Evolutionary conservation across 2,329 filamentous ascomycete species (phyloP).

Genomic region (Neofusicoccum parvum): DNA sequence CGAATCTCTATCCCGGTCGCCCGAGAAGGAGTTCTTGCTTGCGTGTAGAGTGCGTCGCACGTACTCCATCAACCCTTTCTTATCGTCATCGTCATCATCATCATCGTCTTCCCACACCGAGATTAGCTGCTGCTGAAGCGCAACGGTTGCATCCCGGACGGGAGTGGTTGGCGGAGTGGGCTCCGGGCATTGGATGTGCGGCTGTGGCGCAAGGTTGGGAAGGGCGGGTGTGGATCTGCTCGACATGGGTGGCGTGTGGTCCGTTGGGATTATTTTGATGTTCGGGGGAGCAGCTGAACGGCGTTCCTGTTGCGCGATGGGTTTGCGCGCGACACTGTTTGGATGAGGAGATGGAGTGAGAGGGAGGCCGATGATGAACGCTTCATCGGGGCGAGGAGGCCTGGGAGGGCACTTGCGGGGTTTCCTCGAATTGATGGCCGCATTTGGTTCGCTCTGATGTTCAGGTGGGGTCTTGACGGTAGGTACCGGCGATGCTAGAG

Average conservation of each 20-base stretch:
- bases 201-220: constrained; percentile 6
- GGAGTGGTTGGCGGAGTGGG: constrained; percentile 7
- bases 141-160: constrained; percentile 5
- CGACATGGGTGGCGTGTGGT: neutral
- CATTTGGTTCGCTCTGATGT: neutral
- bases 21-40: constrained; percentile 14
- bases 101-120: constrained; percentile 18
- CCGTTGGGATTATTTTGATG: neutral
- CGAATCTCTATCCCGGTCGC: neutral
- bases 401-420: constrained; percentile 17
- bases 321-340: neutral
- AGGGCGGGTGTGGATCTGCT: neutral
- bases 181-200: neutral
- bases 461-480: neutral
- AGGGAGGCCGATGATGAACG: constrained; percentile 11
- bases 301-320: neutral
- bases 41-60: constrained; percentile 12
- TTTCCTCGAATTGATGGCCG: neutral
- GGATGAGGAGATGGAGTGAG: constrained; percentile 1
- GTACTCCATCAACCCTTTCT: constrained; percentile 8
- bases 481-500: neutral
- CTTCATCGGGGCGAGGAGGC: constrained; percentile 11
- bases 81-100: constrained; percentile 16
- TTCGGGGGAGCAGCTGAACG: constrained; percentile 2
- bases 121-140: constrained; percentile 9